phyloP scores from a whole-genome alignment of 306 rosid species.

The Mimosa pudica region DNA sequence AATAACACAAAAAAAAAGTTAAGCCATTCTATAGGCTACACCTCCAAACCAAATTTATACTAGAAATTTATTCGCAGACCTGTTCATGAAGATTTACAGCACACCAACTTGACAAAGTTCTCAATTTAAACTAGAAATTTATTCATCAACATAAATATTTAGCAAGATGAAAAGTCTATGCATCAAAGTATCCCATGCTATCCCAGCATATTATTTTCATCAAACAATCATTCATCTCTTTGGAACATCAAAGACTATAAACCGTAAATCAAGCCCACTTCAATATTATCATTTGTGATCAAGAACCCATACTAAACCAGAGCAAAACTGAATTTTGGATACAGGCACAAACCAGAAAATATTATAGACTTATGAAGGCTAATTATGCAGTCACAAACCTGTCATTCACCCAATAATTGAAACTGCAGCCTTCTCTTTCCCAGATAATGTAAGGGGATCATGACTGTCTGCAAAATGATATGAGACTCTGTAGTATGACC shows the following conservation, averaged over 20 bases:
- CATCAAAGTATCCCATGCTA: background rate
- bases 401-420: background rate
- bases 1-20: background rate
- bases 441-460: background rate
- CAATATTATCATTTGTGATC: background rate
- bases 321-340: background rate
- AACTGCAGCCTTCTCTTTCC: background rate
- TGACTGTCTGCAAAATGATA: slow-evolving; percentile 27
- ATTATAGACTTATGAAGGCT: background rate
- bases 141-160: background rate
- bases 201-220: background rate
- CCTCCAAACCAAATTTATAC: background rate
- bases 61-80: background rate
- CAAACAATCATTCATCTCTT: background rate
- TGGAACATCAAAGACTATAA: background rate
- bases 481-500: slow-evolving; percentile 14
- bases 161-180: background rate
- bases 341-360: background rate
- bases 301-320: background rate
- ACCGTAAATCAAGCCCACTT: background rate
- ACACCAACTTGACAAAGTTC: background rate
- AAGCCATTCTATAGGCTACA: background rate
- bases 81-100: background rate
- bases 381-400: background rate
- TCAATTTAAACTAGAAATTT: background rate